These are phyloP conservation scores for Botrytis paeoniae DNA, from an alignment of 2,329 filamentous ascomycete genomes.

Conservation along the genomic window DNA sequence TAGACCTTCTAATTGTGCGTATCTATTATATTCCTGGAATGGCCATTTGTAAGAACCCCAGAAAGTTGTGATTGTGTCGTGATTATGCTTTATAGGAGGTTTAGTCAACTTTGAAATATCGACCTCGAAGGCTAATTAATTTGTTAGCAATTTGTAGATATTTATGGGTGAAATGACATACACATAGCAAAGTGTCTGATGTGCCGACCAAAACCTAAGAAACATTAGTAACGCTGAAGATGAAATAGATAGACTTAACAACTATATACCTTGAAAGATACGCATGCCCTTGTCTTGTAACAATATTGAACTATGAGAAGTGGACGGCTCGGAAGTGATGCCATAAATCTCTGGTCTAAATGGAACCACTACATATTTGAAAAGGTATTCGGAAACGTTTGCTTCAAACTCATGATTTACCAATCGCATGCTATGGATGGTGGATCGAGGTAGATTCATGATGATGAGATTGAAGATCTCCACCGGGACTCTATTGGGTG, in stretches of 20 bases:
- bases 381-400: conserved; percentile 56
- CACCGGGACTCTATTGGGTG: conserved; percentile 48
- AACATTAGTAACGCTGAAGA: conserved; percentile 14
- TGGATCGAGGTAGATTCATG: conserved; percentile 52
- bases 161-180: background rate
- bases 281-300: conserved; percentile 51
- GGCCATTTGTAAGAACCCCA: conserved; percentile 68
- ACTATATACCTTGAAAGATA: conserved; percentile 51
- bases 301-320: conserved; percentile 30
- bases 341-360: conserved; percentile 64
- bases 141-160: conserved; percentile 3
- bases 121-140: conserved; percentile 54
- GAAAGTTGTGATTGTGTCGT: conserved; percentile 54
- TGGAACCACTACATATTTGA: conserved; percentile 61
- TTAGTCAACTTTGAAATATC: conserved; percentile 49
- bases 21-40: conserved; percentile 55
- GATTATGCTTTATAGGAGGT: conserved; percentile 55
- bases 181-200: conserved; percentile 63
- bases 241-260: background rate
- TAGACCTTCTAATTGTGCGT: conserved; percentile 55
- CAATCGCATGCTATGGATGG: conserved; percentile 59
- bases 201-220: conserved; percentile 50
- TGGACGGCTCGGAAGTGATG: conserved; percentile 42
- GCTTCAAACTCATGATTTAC: conserved; percentile 58
- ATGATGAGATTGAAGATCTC: conserved; percentile 62